phyloP scores from a whole-genome alignment of 148 eudicot genomes.

The Rhododendron vialii region DNA sequence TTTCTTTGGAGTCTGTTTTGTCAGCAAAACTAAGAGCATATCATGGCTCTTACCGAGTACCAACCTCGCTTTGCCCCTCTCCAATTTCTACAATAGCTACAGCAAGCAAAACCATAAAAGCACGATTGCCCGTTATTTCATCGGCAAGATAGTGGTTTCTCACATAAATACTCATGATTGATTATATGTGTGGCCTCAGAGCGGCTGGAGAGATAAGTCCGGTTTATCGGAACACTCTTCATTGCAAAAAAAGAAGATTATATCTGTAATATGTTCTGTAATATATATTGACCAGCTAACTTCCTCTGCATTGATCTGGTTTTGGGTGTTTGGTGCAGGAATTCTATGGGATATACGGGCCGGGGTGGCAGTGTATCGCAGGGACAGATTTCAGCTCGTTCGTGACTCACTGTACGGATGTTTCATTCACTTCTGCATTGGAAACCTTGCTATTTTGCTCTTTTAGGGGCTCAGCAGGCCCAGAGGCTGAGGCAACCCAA shows the following conservation, averaged over 20 bases:
- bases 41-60: no score
- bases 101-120: no score
- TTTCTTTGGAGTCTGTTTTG: no score
- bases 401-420: slow-evolving; percentile 84
- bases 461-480: slow-evolving; percentile 57
- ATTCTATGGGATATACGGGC: slow-evolving; percentile 54
- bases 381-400: slow-evolving; percentile 86
- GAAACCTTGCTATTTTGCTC: slow-evolving; percentile 65
- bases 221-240: neutral
- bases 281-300: no score
- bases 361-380: slow-evolving; percentile 93
- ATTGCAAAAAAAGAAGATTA: neutral
- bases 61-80: no score
- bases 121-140: no score
- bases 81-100: no score
- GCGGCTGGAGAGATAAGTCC: neutral
- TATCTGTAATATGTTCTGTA: no score
- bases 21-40: no score
- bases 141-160: neutral
- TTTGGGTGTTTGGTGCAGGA: slow-evolving; percentile 26
- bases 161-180: neutral
- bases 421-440: slow-evolving; percentile 61
- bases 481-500: slow-evolving; percentile 23
- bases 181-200: neutral
- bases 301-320: neutral